phyloP scores from a whole-genome alignment of 2,329 filamentous ascomycete species.

The Dendrostoma leiphaemia region DNA sequence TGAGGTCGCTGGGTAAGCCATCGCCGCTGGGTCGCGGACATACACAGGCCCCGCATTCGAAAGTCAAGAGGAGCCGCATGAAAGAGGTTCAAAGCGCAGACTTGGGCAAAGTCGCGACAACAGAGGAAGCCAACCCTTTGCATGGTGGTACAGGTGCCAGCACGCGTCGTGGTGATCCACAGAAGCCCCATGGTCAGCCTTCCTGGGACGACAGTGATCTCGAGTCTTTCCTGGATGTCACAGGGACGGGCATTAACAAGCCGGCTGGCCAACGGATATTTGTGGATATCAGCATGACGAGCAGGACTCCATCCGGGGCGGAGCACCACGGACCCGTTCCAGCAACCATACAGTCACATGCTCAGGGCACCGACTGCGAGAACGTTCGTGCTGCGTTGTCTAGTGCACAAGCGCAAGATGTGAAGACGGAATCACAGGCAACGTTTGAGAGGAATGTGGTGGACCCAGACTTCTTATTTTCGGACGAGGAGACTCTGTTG shows the following conservation, averaged over 20 bases:
- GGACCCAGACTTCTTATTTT: slow-evolving; percentile 31
- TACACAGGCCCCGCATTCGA: no score
- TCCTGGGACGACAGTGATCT: background rate
- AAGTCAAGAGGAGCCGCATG: no score
- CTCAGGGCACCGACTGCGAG: background rate
- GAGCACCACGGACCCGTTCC: background rate
- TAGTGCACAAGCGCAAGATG: background rate
- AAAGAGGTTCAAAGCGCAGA: background rate
- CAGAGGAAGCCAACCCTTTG: background rate
- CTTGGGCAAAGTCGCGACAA: background rate
- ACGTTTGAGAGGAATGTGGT: slow-evolving; percentile 19
- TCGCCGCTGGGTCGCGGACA: background rate
- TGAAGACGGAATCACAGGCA: background rate
- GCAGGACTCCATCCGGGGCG: no score
- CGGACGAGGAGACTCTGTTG: slow-evolving; percentile 34
- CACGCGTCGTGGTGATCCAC: background rate
- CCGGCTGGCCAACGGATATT: slow-evolving; percentile 5
- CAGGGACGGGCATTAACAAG: background rate
- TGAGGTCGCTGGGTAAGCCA: background rate
- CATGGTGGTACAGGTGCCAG: no score
- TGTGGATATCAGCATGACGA: slow-evolving; percentile 9
- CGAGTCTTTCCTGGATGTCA: slow-evolving; percentile 8
- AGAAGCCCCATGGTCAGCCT: background rate
- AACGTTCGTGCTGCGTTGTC: background rate
- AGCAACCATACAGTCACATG: background rate